phyloP scores from a whole-genome alignment of 768 basidiomycete species.

The Leccinellum rugosiceps region DNA sequence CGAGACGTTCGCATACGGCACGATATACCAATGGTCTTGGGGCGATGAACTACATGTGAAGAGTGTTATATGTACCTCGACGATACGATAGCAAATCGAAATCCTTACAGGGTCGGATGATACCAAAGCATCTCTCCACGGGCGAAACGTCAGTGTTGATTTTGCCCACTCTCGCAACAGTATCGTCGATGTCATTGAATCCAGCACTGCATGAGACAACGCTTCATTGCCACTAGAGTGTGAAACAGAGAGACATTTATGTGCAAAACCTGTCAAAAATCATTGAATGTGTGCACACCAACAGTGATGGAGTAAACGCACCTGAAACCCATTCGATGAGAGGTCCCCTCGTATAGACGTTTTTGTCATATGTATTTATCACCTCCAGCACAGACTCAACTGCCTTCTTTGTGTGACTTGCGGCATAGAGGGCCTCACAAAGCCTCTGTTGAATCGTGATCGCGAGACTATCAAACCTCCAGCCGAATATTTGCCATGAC shows the following conservation, averaged over 20 bases:
- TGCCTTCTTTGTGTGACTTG: background rate
- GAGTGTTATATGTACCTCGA: background rate
- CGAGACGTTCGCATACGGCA: background rate
- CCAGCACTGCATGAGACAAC: too few relatives aligned
- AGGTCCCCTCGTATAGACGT: background rate
- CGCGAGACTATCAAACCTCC: background rate
- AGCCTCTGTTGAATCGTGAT: background rate
- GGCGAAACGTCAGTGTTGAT: background rate
- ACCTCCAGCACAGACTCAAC: background rate
- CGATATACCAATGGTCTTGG: background rate
- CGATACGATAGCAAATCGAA: rapidly evolving
- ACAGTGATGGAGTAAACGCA: background rate
- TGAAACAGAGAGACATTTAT: background rate
- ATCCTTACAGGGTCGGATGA: background rate
- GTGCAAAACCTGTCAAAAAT: background rate
- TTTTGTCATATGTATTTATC: background rate
- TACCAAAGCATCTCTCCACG: background rate
- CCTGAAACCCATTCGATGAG: background rate
- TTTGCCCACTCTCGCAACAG: background rate
- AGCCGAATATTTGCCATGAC: background rate
- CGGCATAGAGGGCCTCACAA: background rate
- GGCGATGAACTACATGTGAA: background rate
- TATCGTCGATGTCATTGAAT: background rate
- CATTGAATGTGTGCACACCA: background rate
- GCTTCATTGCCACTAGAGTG: too few relatives aligned